Conservation (phyloP, 768 basidiomycete genomes). For the Mycena capillaripes region DNA sequence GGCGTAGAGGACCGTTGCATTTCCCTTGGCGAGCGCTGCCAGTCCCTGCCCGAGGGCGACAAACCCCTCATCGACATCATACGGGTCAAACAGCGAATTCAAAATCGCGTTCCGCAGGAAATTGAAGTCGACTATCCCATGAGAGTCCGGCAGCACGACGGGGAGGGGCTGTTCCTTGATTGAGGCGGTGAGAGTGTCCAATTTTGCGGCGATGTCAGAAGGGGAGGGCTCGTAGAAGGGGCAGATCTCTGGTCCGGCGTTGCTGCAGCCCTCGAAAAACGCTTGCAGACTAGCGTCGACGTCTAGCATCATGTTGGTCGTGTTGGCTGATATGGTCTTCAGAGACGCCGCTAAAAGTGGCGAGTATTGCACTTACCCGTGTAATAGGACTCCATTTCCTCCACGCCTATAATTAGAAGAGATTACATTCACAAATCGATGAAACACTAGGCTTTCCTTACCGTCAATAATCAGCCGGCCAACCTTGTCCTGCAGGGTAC, state of each 20-base stretch:
- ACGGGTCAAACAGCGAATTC: slow-evolving; percentile 39
- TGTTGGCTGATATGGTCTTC: background rate
- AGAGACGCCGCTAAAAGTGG: no score
- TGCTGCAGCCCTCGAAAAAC: slow-evolving; percentile 39
- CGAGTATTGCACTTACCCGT: no score
- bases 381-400: slow-evolving; percentile 6
- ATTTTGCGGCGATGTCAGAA: slow-evolving; percentile 28
- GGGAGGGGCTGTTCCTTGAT: slow-evolving; percentile 39
- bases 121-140: slow-evolving; percentile 41
- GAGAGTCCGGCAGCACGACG: slow-evolving; percentile 24
- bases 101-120: slow-evolving; percentile 37
- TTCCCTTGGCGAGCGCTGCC: slow-evolving; percentile 42
- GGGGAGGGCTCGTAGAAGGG: slow-evolving; percentile 40
- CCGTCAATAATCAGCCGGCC: slow-evolving; percentile 14
- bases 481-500: slow-evolving; percentile 11
- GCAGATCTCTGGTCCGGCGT: slow-evolving; percentile 38
- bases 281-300: slow-evolving; percentile 36
- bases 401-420: background rate
- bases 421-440: no score
- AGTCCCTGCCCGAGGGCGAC: slow-evolving; percentile 35
- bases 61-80: slow-evolving; percentile 8
- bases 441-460: no score
- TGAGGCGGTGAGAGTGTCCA: slow-evolving; percentile 29
- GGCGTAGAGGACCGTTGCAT: slow-evolving; percentile 36
- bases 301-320: slow-evolving; percentile 12